Evolutionary conservation across 805 yeast species (phyloP).

Genomic region (Metschnikowia orientalis): DNA sequence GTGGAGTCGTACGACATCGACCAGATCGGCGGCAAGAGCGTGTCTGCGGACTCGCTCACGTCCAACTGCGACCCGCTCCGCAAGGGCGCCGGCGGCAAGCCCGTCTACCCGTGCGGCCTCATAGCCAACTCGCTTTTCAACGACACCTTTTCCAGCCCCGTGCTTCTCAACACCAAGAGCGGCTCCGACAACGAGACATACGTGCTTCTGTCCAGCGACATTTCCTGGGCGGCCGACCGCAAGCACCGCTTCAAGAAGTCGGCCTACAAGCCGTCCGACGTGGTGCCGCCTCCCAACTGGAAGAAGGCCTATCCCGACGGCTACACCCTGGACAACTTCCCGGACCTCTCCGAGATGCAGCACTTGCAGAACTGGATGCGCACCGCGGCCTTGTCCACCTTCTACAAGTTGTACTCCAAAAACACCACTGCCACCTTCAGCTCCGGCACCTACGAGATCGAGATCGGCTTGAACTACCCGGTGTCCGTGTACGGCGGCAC

Average conservation of each 20-base stretch:
- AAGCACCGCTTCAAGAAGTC: constrained; percentile 66
- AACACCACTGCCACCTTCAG: constrained; percentile 55
- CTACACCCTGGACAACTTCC: constrained; percentile 76
- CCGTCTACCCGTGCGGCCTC: constrained; percentile 86
- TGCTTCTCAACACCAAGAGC: constrained; percentile 40
- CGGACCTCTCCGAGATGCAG: constrained; percentile 73
- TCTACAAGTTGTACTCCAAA: constrained; percentile 75
- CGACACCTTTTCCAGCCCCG: constrained; percentile 67
- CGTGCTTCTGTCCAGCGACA: constrained; percentile 50
- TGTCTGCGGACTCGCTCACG: constrained; percentile 45
- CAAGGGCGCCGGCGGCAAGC: constrained; percentile 40
- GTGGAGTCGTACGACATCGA: constrained; percentile 78
- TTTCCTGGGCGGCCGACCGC: constrained; percentile 83
- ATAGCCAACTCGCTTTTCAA: constrained; percentile 91
- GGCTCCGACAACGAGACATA: constrained; percentile 42
- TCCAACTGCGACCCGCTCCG: constrained; percentile 35
- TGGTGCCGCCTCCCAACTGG: constrained; percentile 97
- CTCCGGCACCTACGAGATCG: constrained; percentile 67
- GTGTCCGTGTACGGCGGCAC: constrained; percentile 83
- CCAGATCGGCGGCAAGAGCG: constrained; percentile 77
- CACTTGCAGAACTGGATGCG: constrained; percentile 97
- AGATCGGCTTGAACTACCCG: constrained; percentile 75
- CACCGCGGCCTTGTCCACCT: constrained; percentile 89
- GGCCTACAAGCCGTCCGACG: constrained; percentile 56
- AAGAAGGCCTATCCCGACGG: constrained; percentile 73